phyloP scores from a whole-genome alignment of 345 rosid species.

The Sisymbrium altissimum region DNA sequence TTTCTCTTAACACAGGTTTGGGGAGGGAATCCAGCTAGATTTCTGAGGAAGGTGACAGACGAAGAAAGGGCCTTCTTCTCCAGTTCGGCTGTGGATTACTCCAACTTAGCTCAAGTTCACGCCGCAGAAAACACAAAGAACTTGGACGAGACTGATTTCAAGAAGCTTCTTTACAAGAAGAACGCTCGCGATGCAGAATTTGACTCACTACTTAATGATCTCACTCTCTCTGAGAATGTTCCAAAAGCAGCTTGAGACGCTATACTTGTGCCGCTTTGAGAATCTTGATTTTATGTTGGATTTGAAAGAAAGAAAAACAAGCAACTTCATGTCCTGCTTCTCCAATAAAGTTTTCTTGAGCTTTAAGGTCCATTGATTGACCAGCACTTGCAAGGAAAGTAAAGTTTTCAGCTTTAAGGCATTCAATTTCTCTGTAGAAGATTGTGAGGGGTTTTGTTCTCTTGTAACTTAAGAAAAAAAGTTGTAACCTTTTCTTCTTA shows the following conservation, averaged over 20 bases:
- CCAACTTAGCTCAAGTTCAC: conserved; percentile 72
- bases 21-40: conserved; percentile 93
- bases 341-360: conserved; percentile 23
- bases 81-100: conserved; percentile 60
- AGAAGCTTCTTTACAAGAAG: conserved; percentile 72
- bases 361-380: conserved; percentile 5
- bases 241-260: conserved; percentile 37
- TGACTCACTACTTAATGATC: conserved; percentile 64
- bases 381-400: background rate
- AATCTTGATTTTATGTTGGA: conserved; percentile 10
- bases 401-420: conserved; percentile 12
- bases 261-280: background rate
- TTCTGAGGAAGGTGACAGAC: conserved; percentile 77
- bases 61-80: conserved; percentile 79
- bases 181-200: conserved; percentile 70
- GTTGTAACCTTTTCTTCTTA: conserved; percentile 20
- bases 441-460: conserved; percentile 11
- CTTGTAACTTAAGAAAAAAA: conserved; percentile 12
- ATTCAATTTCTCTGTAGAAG: conserved; percentile 23
- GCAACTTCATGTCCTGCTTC: conserved; percentile 18
- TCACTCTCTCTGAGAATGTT: conserved; percentile 54
- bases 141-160: conserved; percentile 65
- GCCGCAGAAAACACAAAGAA: conserved; percentile 75
- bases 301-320: conserved; percentile 10
- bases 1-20: conserved; percentile 49